phyloP scores from a whole-genome alignment of 164 flowering plant species.

The Euptelea pleiosperma region DNA sequence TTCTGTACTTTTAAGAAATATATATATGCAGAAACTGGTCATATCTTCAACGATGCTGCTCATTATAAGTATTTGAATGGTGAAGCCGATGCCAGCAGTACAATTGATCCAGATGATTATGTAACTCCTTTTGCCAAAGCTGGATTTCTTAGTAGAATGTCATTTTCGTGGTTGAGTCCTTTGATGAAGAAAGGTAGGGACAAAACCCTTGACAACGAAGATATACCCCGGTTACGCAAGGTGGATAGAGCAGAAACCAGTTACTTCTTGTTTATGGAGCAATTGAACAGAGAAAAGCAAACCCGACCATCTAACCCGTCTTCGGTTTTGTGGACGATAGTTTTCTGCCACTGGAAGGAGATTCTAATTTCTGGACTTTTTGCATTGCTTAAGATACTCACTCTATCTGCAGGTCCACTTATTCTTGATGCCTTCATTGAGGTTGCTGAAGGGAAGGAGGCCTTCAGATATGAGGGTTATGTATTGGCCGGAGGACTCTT shows the following conservation, averaged over 20 bases:
- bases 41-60: not conserved
- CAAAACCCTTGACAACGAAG: slow-evolving; percentile 39
- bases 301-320: slow-evolving; percentile 14
- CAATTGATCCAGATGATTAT: slow-evolving; percentile 10
- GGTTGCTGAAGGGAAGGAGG: slow-evolving; percentile 49
- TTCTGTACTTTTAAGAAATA: slow-evolving; percentile 24
- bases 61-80: slow-evolving; percentile 27
- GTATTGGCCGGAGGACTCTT: slow-evolving; percentile 35
- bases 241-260: slow-evolving; percentile 45
- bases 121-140: slow-evolving; percentile 48
- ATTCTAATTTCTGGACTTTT: slow-evolving; percentile 52
- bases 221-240: slow-evolving; percentile 40
- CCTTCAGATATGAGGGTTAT: slow-evolving; percentile 49
- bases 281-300: slow-evolving; percentile 25
- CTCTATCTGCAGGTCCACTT: slow-evolving; percentile 47
- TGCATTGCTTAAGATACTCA: slow-evolving; percentile 43
- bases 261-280: slow-evolving; percentile 33
- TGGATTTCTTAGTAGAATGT: slow-evolving; percentile 35
- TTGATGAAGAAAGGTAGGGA: slow-evolving; percentile 43
- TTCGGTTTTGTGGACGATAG: slow-evolving; percentile 32
- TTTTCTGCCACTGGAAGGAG: slow-evolving; percentile 39
- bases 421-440: slow-evolving; percentile 55
- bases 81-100: slow-evolving; percentile 6
- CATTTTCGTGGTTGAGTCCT: slow-evolving; percentile 72
- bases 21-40: slow-evolving; percentile 1